Evolutionary conservation across 139 green algal genomes (phyloP).

Genomic region (Coelastrella sp.): DNA sequence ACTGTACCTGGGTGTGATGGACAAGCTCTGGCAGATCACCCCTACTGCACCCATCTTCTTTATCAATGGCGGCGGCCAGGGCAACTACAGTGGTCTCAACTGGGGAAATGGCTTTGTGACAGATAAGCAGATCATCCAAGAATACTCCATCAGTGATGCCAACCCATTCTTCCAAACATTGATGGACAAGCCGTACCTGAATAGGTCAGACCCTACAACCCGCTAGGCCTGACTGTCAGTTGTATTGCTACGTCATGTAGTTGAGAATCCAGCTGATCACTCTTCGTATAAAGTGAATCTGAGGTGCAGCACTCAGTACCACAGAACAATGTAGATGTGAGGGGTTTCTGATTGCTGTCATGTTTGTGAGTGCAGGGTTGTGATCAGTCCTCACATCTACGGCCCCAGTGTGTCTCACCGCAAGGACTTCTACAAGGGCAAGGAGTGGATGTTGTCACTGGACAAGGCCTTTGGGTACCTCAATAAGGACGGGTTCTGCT

Average conservation of each 20-base stretch:
- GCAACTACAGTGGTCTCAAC: conserved; percentile 18
- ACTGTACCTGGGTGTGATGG: conserved; percentile 63
- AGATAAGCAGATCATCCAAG: conserved; percentile 21
- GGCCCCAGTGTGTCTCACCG: conserved; percentile 30
- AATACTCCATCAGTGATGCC: conserved; percentile 46
- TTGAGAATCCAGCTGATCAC: not conserved
- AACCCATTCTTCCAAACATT: conserved; percentile 64
- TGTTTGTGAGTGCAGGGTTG: conserved; percentile 37
- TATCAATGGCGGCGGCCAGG: conserved; percentile 45
- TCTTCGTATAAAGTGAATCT: not conserved
- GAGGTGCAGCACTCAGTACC: not conserved
- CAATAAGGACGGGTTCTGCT: conserved; percentile 13
- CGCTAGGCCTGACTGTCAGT: not conserved
- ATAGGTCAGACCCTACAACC: not conserved
- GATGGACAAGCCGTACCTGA: conserved; percentile 55
- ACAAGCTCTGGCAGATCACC: conserved; percentile 56
- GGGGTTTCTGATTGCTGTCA: not conserved
- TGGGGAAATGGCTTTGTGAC: conserved; percentile 61
- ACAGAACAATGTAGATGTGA: no score
- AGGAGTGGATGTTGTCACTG: conserved; percentile 27
- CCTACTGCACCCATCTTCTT: conserved; percentile 48
- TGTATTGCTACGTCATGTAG: not conserved
- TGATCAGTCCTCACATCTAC: conserved; percentile 63
- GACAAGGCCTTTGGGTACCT: conserved; percentile 48
- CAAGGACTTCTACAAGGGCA: conserved; percentile 44